phyloP scores from a whole-genome alignment of 495 filamentous ascomycete genomes.

The Lasiosphaeria hispida region DNA sequence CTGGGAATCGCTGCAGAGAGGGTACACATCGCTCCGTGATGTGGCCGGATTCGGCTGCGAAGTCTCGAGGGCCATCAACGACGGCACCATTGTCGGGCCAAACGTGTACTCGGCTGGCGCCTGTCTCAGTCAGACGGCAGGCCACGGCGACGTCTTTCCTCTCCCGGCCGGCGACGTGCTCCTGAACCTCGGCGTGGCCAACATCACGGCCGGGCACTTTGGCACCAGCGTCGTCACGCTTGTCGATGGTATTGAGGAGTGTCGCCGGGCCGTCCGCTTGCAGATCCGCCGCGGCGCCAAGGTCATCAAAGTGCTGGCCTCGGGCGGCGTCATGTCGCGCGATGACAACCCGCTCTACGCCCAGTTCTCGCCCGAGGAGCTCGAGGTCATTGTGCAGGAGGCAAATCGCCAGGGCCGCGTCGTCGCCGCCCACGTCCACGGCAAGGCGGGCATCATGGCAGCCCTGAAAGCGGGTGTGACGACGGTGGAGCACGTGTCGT shows the following conservation, averaged over 20 bases:
- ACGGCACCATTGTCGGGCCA: constrained; percentile 47
- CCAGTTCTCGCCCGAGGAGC: constrained; percentile 52
- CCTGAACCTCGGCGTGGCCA: constrained; percentile 27
- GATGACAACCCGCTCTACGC: constrained; percentile 46
- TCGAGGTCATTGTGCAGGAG: constrained; percentile 49
- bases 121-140: constrained; percentile 47
- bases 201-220: constrained; percentile 26
- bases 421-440: constrained; percentile 52
- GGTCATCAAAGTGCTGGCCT: constrained; percentile 51
- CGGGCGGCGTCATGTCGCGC: constrained; percentile 46
- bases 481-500: constrained; percentile 49
- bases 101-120: constrained; percentile 45
- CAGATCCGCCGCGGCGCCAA: constrained; percentile 50
- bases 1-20: constrained; percentile 43
- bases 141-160: constrained; percentile 46
- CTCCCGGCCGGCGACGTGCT: constrained; percentile 36
- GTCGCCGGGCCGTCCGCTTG: constrained; percentile 44
- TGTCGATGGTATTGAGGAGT: constrained; percentile 50
- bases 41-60: constrained; percentile 47
- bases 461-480: constrained; percentile 45
- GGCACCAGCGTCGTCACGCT: constrained; percentile 26
- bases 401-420: constrained; percentile 41
- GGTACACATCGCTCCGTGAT: constrained; percentile 54
- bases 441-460: constrained; percentile 51
- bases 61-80: constrained; percentile 41